Evolutionary conservation across 108 stramenopile genomes (phyloP), one percentile per base, ranked within the genome.

Genomic region (Seminavis robusta): DNA sequence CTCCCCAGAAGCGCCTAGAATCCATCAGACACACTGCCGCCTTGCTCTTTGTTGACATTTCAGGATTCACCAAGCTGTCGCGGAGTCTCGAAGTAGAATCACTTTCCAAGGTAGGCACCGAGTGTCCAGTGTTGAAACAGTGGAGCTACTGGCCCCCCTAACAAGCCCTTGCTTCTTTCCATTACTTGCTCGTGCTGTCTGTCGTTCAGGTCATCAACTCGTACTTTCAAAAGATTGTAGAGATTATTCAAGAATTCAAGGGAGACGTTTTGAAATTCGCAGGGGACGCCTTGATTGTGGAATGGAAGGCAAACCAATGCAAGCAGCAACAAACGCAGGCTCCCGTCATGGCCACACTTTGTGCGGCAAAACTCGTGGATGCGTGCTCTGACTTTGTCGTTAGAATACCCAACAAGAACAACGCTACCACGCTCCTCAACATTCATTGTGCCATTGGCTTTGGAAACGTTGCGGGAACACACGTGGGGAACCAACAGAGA

Each of bases 361-460:
- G 84, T 55, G 80, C 57, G 11, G 66, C 78, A 9, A 41, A 54
- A 30, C 77, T 85, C 36, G 74, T 85, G 36, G 33, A 33, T 3
- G 74, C 50, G 23, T 85, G 76, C 37, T 67, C 80, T 5, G 74
- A 85, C 30, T 85, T 67, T 58, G 45, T 67, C 3, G 73, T 69
- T 62, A 40, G 73, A 31, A 46, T 36, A 21, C 25, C 53, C 3
- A 55, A 26, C 11, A 20, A 39, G 32, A 55, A 39, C 3, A 50
- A 56, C 5, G 26, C 43, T 15, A 52, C 66, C 25, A 60, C 70
- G 0, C 72, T 69, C 9, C 56, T 83, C 1, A 83, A 79, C 63
- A 71, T 83, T 31, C 79, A 83, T 59, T 83, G 77, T 42, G 78
- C 69, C 21, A 29, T 79, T 15, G 73, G 77, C 25, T 58, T 71